Percentiles rank a stretch among this genome's conserved stretches.
Conservation (phyloP, 2,329 filamentous ascomycete species). For the Diaporthe citriasiana region DNA sequence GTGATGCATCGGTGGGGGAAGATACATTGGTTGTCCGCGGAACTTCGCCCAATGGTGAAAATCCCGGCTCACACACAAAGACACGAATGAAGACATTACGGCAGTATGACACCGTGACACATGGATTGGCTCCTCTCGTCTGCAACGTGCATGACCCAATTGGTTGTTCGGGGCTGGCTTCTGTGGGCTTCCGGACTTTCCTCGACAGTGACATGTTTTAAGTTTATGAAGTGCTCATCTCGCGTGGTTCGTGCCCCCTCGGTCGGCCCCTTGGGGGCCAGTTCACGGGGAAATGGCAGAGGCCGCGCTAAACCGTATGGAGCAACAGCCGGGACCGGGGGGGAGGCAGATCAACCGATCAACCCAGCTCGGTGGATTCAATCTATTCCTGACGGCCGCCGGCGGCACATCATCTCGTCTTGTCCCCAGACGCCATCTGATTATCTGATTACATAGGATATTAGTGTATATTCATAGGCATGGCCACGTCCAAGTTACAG, state of each 20-base stretch:
- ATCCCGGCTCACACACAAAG: not conserved
- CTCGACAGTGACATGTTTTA: constrained; percentile 22
- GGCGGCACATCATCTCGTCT: constrained; percentile 25
- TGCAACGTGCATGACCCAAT: not conserved
- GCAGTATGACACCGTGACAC: constrained; percentile 11
- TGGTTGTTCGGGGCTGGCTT: constrained; percentile 1
- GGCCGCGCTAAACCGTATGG: constrained; percentile 18
- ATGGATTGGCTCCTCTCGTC: not conserved
- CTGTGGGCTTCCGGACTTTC: constrained; percentile 22
- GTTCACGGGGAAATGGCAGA: not conserved
- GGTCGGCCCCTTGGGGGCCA: constrained; percentile 15
- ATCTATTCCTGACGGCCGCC: constrained; percentile 20
- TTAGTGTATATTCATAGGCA: not conserved
- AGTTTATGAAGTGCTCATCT: constrained; percentile 26
- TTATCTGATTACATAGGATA: not conserved
- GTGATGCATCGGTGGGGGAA: not conserved
- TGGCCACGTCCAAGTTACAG: not conserved
- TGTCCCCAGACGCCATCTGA: constrained; percentile 21
- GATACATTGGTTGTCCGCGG: constrained; percentile 4
- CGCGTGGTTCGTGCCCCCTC: constrained; percentile 5
- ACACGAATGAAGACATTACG: constrained; percentile 33
- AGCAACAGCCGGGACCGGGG: constrained; percentile 10
- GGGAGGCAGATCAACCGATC: not conserved
- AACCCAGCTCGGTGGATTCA: constrained; percentile 21
- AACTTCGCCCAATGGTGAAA: constrained; percentile 8